Conservation (phyloP, 176 grass and related monocot species). For the Tillandsia leiboldiana region DNA sequence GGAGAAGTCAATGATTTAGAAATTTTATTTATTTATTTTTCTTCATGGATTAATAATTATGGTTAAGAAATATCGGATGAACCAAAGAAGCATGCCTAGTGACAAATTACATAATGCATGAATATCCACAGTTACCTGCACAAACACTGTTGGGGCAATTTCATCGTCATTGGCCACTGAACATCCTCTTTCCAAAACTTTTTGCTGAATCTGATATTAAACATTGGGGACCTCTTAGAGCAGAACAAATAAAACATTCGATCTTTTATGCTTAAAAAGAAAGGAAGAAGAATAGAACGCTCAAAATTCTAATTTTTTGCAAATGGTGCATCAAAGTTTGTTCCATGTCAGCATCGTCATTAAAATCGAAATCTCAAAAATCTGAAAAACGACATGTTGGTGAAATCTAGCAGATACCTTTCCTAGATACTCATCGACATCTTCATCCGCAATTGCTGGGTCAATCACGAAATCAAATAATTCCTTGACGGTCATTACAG, state of each 20-base stretch:
- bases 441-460: constrained; percentile 64
- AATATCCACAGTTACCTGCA: constrained; percentile 39
- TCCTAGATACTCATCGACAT: constrained; percentile 74
- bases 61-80: not conserved
- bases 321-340: too few species aligned
- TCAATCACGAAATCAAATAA: constrained; percentile 91
- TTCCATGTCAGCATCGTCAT: too few species aligned
- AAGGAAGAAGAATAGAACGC: too few species aligned
- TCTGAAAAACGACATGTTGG: not conserved
- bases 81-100: not conserved
- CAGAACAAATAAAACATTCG: not conserved
- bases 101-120: not conserved
- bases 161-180: constrained; percentile 41
- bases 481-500: constrained; percentile 63
- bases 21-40: not conserved
- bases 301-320: too few species aligned
- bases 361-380: too few species aligned
- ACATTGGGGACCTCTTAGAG: not conserved
- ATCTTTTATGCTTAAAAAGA: too few species aligned
- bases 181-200: constrained; percentile 61
- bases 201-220: constrained; percentile 64
- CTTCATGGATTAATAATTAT: not conserved
- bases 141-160: constrained; percentile 62
- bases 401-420: constrained; percentile 38
- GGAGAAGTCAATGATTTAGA: not conserved